Evolutionary conservation across 73 alveolate species (phyloP), one percentile per base, ranked within the genome.

Genomic region (Paramecium sonneborni): DNA sequence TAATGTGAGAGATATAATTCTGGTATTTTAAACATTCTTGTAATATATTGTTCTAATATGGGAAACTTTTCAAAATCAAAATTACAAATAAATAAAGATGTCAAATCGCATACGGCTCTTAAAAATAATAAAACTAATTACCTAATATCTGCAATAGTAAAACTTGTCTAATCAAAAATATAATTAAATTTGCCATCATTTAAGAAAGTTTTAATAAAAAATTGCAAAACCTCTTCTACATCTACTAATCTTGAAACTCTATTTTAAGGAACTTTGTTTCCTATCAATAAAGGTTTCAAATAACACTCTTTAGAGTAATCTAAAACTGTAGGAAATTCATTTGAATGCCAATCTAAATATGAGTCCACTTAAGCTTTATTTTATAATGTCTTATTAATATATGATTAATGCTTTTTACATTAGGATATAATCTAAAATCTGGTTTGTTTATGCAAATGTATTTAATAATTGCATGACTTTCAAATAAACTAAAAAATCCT

Each of bases 331-430:
- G 62, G 23, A n/a, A 48, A 56, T 37, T 70, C 56, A 28, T 88
- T 69, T 20, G 38, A 56, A 34, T 88, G 94, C 89, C 89, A 88
- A 38, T 88, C 94, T 21, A 88, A 70, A 70, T 88, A 88, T 4
- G 85, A 88, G 20, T 88, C 94, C 3, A 88, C 67, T 43, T 37
- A 70, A n/a, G 91, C 94, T 9, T 43, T 62, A n/a, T 70, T 26
- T 88, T 70, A 20, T 21, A 52, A 20, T 41, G 44, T 88, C 90
- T 88, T 26, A n/a, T 52, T 15, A 3, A 35, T 35, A 35, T 4
- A 4, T 5, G 3, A 74, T n/a, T 39, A 34, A 34, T 74, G 26
- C 14, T 37, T 37, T 34, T 28, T 39, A 37, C 94, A 48, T 69
- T 37, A 35, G 94, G 84, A 48, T 82, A 88, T 52, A 57, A 41